A percentile compares a stretch with the other conserved stretches of the same genome.
Evolutionary conservation across 2,329 filamentous ascomycete genomes (phyloP).

Genomic region (Helminthosporium solani): DNA sequence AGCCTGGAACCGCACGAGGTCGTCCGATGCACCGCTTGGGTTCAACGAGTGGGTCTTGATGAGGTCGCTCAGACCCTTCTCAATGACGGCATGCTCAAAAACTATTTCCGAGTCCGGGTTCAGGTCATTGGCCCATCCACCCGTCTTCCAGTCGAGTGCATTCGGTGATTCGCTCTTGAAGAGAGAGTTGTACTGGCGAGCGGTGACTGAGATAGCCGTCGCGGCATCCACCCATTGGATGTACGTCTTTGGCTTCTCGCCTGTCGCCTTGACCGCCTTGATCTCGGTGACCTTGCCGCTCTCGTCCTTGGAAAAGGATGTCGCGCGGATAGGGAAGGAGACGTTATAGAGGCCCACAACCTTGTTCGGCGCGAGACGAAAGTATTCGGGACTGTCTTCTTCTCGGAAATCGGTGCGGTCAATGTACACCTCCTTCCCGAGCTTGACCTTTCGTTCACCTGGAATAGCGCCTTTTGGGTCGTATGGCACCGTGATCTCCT

Average conservation of each 20-base stretch:
- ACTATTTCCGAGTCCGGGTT: conserved; percentile 81
- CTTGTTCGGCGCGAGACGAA: conserved; percentile 74
- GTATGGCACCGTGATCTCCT: conserved; percentile 72
- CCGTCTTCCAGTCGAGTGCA: conserved; percentile 64
- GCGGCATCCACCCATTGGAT: conserved; percentile 87
- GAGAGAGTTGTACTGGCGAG: conserved; percentile 75
- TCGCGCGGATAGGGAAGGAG: conserved; percentile 68
- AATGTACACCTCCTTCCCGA: conserved; percentile 82
- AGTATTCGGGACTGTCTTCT: conserved; percentile 70
- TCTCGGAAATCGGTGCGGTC: conserved; percentile 78
- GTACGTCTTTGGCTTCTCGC: conserved; percentile 67
- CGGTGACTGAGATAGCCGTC: conserved; percentile 60
- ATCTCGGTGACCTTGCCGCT: conserved; percentile 67
- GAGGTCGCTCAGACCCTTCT: conserved; percentile 80
- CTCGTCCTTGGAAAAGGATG: conserved; percentile 66
- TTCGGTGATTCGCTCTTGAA: conserved; percentile 87
- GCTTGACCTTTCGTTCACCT: conserved; percentile 57
- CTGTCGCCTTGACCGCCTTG: conserved; percentile 65
- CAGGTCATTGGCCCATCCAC: conserved; percentile 80
- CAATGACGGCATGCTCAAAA: conserved; percentile 76
- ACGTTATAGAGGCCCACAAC: conserved; percentile 72
- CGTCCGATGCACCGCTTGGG: conserved; percentile 37
- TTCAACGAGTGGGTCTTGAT: conserved; percentile 55
- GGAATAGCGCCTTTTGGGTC: conserved; percentile 70
- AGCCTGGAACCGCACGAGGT: conserved; percentile 81